A percentile compares a stretch with the other conserved stretches of the same genome.
These are phyloP conservation scores for Alternaria atra DNA, from an alignment of 2,329 filamentous ascomycete genomes.

Conservation along the genomic window DNA sequence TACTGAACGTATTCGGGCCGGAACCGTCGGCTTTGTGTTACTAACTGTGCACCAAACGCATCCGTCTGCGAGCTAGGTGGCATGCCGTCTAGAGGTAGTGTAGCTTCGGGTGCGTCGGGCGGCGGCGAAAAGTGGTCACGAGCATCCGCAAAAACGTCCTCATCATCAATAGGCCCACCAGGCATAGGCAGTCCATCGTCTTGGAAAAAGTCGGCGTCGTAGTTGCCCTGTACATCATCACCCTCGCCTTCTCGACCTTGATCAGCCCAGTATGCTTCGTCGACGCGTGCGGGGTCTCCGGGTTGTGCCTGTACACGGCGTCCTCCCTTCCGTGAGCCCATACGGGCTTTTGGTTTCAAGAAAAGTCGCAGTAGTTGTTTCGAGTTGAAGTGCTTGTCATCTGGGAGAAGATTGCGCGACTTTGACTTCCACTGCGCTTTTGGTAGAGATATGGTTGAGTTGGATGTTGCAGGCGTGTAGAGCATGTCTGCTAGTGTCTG, in stretches of 20 bases:
- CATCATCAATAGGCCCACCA: conserved; percentile 69
- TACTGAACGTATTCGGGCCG: conserved; percentile 73
- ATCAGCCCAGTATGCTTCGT: conserved; percentile 94
- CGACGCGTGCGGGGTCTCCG: conserved; percentile 73
- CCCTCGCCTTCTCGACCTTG: conserved; percentile 55
- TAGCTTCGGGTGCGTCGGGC: conserved; percentile 54
- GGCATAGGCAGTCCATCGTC: conserved; percentile 80
- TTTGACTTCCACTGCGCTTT: conserved; percentile 98
- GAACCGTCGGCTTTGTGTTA: conserved; percentile 67
- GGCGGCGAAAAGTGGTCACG: conserved; percentile 79
- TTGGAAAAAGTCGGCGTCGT: conserved; percentile 97
- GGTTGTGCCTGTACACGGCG: conserved; percentile 32
- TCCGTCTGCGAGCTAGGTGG: conserved; percentile 66
- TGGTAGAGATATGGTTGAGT: conserved; percentile 81
- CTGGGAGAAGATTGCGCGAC: conserved; percentile 88
- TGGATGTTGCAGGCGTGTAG: conserved; percentile 82
- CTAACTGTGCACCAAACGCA: conserved; percentile 69
- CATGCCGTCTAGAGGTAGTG: conserved; percentile 42
- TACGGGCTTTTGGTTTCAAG: conserved; percentile 89
- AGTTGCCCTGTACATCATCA: conserved; percentile 75
- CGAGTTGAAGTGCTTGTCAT: conserved; percentile 98
- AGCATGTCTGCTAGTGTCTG: conserved; percentile 76
- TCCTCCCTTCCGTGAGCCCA: conserved; percentile 71
- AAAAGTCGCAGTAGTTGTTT: conserved; percentile 88
- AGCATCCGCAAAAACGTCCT: conserved; percentile 79